Evolutionary conservation across 768 basidiomycete species (phyloP), one percentile per base, ranked within the genome.

Genomic region (Antrodiella citrinella): DNA sequence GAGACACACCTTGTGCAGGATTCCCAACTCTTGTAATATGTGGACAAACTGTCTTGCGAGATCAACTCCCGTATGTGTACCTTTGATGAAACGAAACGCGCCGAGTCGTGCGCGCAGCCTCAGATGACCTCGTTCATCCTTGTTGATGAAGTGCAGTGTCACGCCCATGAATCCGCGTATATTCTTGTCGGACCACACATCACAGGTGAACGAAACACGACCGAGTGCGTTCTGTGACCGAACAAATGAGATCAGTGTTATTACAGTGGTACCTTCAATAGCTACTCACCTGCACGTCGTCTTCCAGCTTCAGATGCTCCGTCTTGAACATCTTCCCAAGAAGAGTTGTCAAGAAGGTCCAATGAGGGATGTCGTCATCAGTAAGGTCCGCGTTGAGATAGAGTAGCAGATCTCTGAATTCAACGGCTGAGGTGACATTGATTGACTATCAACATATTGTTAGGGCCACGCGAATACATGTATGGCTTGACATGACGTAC

Each of bases 151-250:
- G 47, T 74, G 73, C 0, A 62, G 69, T 3, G 72, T 75, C 0
- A 72, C 61, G 4, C 69, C 73, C 69, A 74, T 72, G 54, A 59
- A 74, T 5, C 69, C 61, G 0, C 42, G 23, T 3, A 66, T 55
- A 25, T 70, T 68, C 3, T 52, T 50, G 45, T 73, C 69, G 7
- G 62, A 56, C 73, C 57, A 58, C 10, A 55, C 22, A 20, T 58
- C 54, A 1, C 54, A 26, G 1, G 51, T 55, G 20, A 51, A 49
- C 1, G 51, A 55, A 5, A 55, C 23, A 23, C 49, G 41, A 2
- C 45, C 42, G n/a, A 11, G 35, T 7, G 50, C 10, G 25, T 9
- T 25, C 53, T 39, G 11, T 24, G 26, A 45, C n/a, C n/a, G n/a
- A 48, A 23, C 26, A 41, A 45, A 18, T n/a, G 4, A 48, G 4